phyloP scores from a whole-genome alignment of 352 stramenopile species.

The Albugo candida region DNA sequence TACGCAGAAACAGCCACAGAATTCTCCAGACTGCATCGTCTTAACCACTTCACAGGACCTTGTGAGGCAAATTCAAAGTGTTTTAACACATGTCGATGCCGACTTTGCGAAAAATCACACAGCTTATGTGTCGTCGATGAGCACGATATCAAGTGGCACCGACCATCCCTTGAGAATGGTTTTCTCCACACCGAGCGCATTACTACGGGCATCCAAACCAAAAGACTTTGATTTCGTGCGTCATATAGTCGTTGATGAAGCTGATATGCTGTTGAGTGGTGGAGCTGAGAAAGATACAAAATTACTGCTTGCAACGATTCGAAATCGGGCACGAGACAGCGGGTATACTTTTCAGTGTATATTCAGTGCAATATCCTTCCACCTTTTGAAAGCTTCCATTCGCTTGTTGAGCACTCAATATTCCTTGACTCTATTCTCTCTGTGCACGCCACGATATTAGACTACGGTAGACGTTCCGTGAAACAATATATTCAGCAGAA shows the following conservation, averaged over 20 bases:
- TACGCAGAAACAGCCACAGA: conserved; percentile 17
- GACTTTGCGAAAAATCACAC: conserved; percentile 12
- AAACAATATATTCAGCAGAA: conserved; percentile 55
- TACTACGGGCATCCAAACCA: conserved; percentile 39
- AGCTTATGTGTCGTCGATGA: conserved; percentile 25
- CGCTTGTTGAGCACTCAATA: neutral
- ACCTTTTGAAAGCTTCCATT: too few relatives aligned
- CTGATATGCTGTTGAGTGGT: conserved; percentile 58
- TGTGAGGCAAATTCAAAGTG: conserved; percentile 39
- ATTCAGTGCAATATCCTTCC: conserved; percentile 64
- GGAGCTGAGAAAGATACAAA: conserved; percentile 65
- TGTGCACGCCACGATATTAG: conserved; percentile 45
- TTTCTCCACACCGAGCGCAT: conserved; percentile 36
- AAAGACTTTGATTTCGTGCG: conserved; percentile 58
- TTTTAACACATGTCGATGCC: conserved; percentile 21
- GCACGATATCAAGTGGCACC: conserved; percentile 17
- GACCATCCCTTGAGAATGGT: conserved; percentile 25
- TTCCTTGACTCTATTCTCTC: conserved; percentile 10
- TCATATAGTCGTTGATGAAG: conserved; percentile 57
- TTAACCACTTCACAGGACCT: conserved; percentile 79
- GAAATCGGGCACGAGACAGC: conserved; percentile 7
- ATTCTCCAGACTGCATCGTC: conserved; percentile 39
- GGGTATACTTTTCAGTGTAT: conserved; percentile 21
- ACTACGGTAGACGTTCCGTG: conserved; percentile 57
- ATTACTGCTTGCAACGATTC: conserved; percentile 46